Percentiles rank a stretch among this genome's conserved stretches.
Conservation (phyloP, 768 basidiomycete species). For the Lepiota subincarnata region DNA sequence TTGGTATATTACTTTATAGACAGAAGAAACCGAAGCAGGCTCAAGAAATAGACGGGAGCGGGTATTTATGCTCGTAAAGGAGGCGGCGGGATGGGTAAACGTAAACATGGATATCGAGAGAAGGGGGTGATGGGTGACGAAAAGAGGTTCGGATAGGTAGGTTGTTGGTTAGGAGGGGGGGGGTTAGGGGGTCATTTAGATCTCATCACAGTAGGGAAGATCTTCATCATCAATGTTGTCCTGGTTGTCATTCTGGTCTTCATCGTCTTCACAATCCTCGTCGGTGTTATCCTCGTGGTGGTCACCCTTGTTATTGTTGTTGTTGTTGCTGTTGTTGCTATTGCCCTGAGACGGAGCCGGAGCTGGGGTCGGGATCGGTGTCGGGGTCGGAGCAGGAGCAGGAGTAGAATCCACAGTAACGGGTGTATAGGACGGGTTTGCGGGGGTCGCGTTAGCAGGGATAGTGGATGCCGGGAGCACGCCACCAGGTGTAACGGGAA, state of each 20-base stretch:
- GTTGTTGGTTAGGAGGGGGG: neutral
- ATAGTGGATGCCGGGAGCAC: conserved; percentile 23
- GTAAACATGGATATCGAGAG: neutral
- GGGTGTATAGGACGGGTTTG: conserved; percentile 20
- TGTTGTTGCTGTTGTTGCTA: neutral
- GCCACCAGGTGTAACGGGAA: conserved; percentile 37
- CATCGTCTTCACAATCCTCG: conserved; percentile 13
- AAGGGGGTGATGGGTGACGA: neutral
- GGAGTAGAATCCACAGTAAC: conserved; percentile 11
- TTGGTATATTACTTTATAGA: neutral
- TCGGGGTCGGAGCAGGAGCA: neutral
- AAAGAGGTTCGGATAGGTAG: neutral
- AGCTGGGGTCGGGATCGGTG: neutral
- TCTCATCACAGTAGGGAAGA: conserved; percentile 51
- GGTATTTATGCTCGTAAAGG: too few relatives aligned
- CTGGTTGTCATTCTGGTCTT: conserved; percentile 18
- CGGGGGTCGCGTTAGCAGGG: conserved; percentile 27
- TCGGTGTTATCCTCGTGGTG: conserved; percentile 5
- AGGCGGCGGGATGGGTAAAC: too few relatives aligned
- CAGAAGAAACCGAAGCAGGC: neutral
- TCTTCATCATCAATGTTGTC: conserved; percentile 32
- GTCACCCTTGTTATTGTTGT: neutral
- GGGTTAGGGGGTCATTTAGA: conserved; percentile 19
- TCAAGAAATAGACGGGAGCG: neutral
- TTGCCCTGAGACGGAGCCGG: too few relatives aligned